Conservation (phyloP, 495 filamentous ascomycete genomes). For the Penicillium roqueforti region DNA sequence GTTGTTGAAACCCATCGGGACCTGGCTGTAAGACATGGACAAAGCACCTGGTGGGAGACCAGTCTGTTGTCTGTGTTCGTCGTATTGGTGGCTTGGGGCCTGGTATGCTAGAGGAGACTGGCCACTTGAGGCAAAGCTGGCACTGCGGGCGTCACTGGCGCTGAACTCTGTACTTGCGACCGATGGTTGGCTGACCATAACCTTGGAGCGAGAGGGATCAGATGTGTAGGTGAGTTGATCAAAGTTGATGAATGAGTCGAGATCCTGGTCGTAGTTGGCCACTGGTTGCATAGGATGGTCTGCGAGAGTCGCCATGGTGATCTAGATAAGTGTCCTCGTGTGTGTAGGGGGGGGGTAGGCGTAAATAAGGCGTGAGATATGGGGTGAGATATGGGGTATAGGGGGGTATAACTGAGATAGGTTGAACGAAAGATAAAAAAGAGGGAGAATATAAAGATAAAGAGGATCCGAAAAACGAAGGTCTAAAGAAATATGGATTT, state of each 20-base stretch:
- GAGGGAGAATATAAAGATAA: conserved; percentile 1
- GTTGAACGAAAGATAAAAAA: conserved; percentile 4
- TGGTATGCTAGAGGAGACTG: conserved; percentile 57
- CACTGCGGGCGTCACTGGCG: conserved; percentile 35
- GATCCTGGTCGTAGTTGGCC: conserved; percentile 42
- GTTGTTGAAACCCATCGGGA: conserved; percentile 50
- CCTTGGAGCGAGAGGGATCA: conserved; percentile 39
- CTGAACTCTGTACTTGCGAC: conserved; percentile 39
- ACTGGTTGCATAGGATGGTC: conserved; percentile 33
- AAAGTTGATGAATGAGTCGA: conserved; percentile 49
- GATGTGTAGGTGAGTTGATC: conserved; percentile 46
- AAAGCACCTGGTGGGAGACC: conserved; percentile 77
- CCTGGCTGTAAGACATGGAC: conserved; percentile 62
- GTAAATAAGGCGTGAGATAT: background rate
- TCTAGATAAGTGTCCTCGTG: conserved; percentile 4
- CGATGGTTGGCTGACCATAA: conserved; percentile 35
- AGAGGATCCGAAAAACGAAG: conserved; percentile 6
- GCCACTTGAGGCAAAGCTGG: conserved; percentile 39
- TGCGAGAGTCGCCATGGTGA: conserved; percentile 41
- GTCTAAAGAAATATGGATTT: conserved; percentile 3
- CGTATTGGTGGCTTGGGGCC: conserved; percentile 88
- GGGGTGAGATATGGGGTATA: background rate
- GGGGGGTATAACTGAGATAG: background rate
- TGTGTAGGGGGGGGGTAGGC: conserved; percentile 1
- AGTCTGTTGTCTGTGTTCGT: conserved; percentile 86